Percentiles rank a stretch among this genome's conserved stretches.
Conservation (phyloP, 495 filamentous ascomycete genomes). For the Chaetomidium leptoderma region DNA sequence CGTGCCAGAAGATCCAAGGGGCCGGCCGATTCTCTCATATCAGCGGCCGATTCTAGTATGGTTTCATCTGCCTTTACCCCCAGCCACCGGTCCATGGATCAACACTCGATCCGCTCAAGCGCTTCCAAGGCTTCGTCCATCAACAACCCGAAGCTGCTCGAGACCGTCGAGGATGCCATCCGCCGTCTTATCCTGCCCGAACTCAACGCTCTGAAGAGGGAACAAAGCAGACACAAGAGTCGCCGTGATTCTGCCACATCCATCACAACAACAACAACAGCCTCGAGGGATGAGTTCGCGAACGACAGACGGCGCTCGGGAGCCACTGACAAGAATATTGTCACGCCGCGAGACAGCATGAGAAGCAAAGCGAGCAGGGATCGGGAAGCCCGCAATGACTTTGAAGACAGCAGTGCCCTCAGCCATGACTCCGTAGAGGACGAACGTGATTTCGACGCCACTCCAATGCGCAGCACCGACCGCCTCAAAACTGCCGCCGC, state of each 20-base stretch:
- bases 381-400: constrained; percentile 55
- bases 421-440: constrained; percentile 39
- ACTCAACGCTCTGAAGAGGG: constrained; percentile 82
- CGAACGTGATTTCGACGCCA: constrained; percentile 37
- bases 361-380: constrained; percentile 41
- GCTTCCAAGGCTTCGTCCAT: constrained; percentile 75
- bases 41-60: constrained; percentile 65
- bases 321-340: constrained; percentile 26
- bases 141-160: constrained; percentile 92
- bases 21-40: constrained; percentile 58
- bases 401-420: constrained; percentile 51
- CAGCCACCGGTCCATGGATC: constrained; percentile 65
- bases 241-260: constrained; percentile 58
- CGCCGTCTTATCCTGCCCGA: constrained; percentile 87
- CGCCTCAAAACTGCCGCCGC: constrained; percentile 39
- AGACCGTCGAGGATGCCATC: constrained; percentile 95
- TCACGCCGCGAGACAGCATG: constrained; percentile 36
- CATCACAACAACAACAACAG: constrained; percentile 51
- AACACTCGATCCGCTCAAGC: constrained; percentile 69
- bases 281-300: constrained; percentile 57
- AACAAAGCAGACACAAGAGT: constrained; percentile 62
- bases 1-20: constrained; percentile 57
- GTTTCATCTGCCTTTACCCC: constrained; percentile 69
- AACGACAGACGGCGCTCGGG: constrained; percentile 44
- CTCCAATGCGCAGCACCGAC: constrained; percentile 38